These are phyloP conservation scores for Antitrichia curtipendula DNA, from an alignment of 225 moss, liverwort and hornwort species.

Conservation along the genomic window DNA sequence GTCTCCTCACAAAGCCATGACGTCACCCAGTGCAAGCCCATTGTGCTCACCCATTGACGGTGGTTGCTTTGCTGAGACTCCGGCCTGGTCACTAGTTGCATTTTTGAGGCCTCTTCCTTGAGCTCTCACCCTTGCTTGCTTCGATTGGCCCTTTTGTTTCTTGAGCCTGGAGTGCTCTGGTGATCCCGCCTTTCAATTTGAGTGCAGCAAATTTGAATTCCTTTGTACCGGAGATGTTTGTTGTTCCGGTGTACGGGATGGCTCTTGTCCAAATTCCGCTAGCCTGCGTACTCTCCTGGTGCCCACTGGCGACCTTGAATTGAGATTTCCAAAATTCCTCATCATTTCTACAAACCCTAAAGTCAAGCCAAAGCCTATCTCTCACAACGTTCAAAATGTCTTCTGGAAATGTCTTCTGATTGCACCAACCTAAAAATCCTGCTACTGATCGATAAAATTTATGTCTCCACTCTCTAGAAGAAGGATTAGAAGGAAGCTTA, in stretches of 20 bases:
- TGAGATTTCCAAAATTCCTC: accelerated
- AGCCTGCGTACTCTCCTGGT: no score
- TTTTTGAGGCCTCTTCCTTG: not conserved
- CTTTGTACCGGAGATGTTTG: accelerated
- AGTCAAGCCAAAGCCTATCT: not conserved
- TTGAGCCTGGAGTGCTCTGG: not conserved
- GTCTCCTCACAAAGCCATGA: not conserved
- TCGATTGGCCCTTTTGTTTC: not conserved
- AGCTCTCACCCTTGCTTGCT: accelerated
- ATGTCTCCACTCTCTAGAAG: not conserved
- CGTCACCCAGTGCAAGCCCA: no score
- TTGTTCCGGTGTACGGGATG: accelerated
- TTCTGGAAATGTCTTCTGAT: accelerated
- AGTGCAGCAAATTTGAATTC: accelerated
- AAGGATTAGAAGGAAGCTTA: not conserved
- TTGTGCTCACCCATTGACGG: not conserved
- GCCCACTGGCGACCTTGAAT: accelerated
- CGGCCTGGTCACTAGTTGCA: accelerated
- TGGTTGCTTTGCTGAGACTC: not conserved
- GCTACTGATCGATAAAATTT: not conserved
- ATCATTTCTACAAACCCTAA: not conserved
- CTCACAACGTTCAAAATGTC: not conserved
- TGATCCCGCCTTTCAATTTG: not conserved
- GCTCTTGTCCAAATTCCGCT: no score
- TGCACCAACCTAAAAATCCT: not conserved